These are phyloP conservation scores for Trichophaea hybrida DNA, from an alignment of 2,329 filamentous ascomycete species.

Conservation along the genomic window DNA sequence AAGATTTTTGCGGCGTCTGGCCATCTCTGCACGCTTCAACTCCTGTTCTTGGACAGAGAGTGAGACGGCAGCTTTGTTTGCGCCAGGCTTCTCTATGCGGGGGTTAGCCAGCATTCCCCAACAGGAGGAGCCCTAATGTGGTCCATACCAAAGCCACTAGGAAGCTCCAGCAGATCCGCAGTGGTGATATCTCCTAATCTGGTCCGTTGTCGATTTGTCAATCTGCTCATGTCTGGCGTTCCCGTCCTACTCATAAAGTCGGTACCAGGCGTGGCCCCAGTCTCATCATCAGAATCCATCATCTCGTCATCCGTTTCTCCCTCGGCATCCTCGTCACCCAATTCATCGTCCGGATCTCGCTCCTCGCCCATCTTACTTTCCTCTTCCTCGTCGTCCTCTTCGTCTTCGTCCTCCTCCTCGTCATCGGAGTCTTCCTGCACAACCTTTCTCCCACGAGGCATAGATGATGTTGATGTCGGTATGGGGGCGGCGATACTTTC, in stretches of 20 bases:
- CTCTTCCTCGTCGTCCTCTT: slow-evolving; percentile 36
- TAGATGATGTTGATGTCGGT: slow-evolving; percentile 1
- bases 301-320: slow-evolving; percentile 29
- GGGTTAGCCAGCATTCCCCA: slow-evolving; percentile 29
- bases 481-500: slow-evolving; percentile 4
- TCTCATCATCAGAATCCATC: slow-evolving; percentile 26
- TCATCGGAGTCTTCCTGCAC: slow-evolving; percentile 30
- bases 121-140: slow-evolving; percentile 31
- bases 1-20: slow-evolving; percentile 55
- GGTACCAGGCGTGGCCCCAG: slow-evolving; percentile 26
- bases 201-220: slow-evolving; percentile 55
- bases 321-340: slow-evolving; percentile 28
- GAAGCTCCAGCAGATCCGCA: slow-evolving; percentile 33
- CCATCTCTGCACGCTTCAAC: slow-evolving; percentile 61
- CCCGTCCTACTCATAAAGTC: slow-evolving; percentile 40
- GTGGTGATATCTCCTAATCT: slow-evolving; percentile 40
- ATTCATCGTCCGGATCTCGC: slow-evolving; percentile 32
- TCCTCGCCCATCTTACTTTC: slow-evolving; percentile 38
- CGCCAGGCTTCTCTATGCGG: slow-evolving; percentile 12
- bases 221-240: slow-evolving; percentile 49
- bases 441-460: slow-evolving; percentile 15
- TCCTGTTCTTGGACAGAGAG: slow-evolving; percentile 58
- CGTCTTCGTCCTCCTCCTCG: slow-evolving; percentile 33
- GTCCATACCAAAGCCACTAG: slow-evolving; percentile 32
- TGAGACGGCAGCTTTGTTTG: slow-evolving; percentile 14